Evolutionary conservation across 2,329 filamentous ascomycete genomes (phyloP), one percentile per base, ranked within the genome.

Genomic region (Rutstroemia sp.): DNA sequence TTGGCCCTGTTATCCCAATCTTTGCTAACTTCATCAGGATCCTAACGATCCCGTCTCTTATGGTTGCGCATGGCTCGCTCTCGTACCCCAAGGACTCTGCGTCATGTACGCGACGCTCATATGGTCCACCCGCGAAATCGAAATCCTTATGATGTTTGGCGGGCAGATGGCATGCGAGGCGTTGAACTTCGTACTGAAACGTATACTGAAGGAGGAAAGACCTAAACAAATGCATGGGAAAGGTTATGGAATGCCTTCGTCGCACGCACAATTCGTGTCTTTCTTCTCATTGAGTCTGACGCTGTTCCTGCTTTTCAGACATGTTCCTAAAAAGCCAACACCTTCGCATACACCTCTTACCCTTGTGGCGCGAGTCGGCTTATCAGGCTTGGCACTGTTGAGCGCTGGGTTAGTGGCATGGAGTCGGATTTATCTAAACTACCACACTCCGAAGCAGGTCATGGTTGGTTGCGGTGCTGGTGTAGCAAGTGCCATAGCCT

Each of bases 211-310:
- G 69, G 90, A 97, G 72, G 90, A 96, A 71, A 82, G 94, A 50
- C 94, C 94, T 27, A 81, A 79, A 61, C 87, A 87, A 82, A 86
- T 77, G 79, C 85, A 92, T 68, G 82, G 90, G 56, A 95, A 95
- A 72, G 94, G 94, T 62, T 99, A 99, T 70, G 95, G 94, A 65
- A 99, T 99, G 95, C 94, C 94, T 10, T 86, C 82, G 7, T 96
- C 92, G 39, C 94, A 99, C 74, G 88, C 94, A 8, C 94, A 99
- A 75, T 99, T 96, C 71, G 88, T 92, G 59, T 81, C 87, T 56
- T 99, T 90, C 77, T 97, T 96, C 80, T 87, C 90, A 57, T 75
- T 95, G 57, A 94, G 88, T 60, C 75, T 97, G 58, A 78, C 83
- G 23, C 77, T 99, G 19, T 97, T 97, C 75, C 79, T 99, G 46